phyloP scores from a whole-genome alignment of 1,139 yeast species.

The Sugiyamaella xylanicola region DNA sequence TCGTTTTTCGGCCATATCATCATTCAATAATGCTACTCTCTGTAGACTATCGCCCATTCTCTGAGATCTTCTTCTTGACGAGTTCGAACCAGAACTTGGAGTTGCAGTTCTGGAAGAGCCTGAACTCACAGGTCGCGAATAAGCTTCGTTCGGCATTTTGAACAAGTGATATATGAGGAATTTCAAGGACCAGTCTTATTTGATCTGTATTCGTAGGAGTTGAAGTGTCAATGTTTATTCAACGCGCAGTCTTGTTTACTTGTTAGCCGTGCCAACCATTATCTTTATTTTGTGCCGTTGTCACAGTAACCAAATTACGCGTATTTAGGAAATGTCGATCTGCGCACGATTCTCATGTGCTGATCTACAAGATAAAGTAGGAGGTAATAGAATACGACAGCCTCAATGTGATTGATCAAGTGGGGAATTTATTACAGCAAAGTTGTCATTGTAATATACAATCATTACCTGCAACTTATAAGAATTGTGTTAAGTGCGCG shows the following conservation, averaged over 20 bases:
- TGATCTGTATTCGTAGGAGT: neutral
- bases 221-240: neutral
- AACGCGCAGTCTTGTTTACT: constrained; percentile 5
- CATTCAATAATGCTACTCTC: constrained; percentile 32
- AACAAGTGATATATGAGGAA: neutral
- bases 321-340: neutral
- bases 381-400: too few species aligned
- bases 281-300: neutral
- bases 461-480: too few species aligned
- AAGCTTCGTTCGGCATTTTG: constrained; percentile 5
- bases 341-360: neutral
- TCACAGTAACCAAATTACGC: constrained; percentile 5
- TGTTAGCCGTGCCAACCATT: neutral
- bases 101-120: constrained; percentile 7
- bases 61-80: constrained; percentile 18
- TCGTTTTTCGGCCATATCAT: constrained; percentile 39
- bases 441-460: neutral
- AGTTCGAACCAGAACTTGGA: neutral
- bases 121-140: constrained; percentile 1
- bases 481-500: too few species aligned
- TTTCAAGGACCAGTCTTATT: neutral
- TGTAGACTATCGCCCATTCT: constrained; percentile 17
- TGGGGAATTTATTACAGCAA: neutral
- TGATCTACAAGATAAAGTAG: neutral
- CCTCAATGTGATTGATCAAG: neutral